Conservation (phyloP, 2,329 filamentous ascomycete species). For the Fonsecaea pedrosoi region DNA sequence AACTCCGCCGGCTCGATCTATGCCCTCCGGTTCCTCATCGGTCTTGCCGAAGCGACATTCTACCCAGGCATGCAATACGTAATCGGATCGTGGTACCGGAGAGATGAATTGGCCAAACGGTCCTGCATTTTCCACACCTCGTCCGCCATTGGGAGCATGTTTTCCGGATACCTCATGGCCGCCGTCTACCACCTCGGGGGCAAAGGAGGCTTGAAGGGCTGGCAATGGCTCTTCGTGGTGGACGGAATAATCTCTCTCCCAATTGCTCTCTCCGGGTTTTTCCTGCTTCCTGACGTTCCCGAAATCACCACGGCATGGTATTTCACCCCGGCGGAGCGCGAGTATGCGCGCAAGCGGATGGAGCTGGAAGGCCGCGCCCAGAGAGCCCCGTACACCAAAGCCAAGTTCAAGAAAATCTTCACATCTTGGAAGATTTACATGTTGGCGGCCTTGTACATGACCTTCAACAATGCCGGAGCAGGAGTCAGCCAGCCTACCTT, state of each 20-base stretch:
- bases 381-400: slow-evolving; percentile 54
- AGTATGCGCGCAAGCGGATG: slow-evolving; percentile 58
- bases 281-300: slow-evolving; percentile 51
- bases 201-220: slow-evolving; percentile 55
- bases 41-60: slow-evolving; percentile 57
- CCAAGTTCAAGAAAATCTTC: slow-evolving; percentile 67
- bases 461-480: slow-evolving; percentile 66
- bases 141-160: slow-evolving; percentile 52
- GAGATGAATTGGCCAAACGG: slow-evolving; percentile 59
- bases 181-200: slow-evolving; percentile 60
- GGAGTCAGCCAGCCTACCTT: slow-evolving; percentile 63
- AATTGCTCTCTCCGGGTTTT: slow-evolving; percentile 55
- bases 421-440: slow-evolving; percentile 70
- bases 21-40: slow-evolving; percentile 35
- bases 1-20: slow-evolving; percentile 45
- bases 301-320: slow-evolving; percentile 58
- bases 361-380: slow-evolving; percentile 56
- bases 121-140: slow-evolving; percentile 61
- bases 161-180: slow-evolving; percentile 62
- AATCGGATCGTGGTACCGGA: slow-evolving; percentile 55
- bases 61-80: slow-evolving; percentile 62
- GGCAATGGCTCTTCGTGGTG: slow-evolving; percentile 50
- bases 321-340: slow-evolving; percentile 52
- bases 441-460: slow-evolving; percentile 65
- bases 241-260: slow-evolving; percentile 52